These are phyloP conservation scores for Dentipellis sp. DNA, from an alignment of 768 basidiomycete genomes.

Conservation along the genomic window DNA sequence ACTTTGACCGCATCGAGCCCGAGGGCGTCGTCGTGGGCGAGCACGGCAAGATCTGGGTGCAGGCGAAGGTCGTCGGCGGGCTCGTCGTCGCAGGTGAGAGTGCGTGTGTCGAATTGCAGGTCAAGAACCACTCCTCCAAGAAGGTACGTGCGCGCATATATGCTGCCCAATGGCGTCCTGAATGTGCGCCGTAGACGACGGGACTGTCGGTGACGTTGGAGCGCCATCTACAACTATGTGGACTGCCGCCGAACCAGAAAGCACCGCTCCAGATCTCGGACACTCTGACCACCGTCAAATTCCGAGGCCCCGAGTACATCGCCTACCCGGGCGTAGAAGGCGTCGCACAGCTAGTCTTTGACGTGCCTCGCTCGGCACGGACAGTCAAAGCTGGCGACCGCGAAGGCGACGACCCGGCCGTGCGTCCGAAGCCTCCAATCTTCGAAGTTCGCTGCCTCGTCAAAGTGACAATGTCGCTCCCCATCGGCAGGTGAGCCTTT, in stretches of 20 bases:
- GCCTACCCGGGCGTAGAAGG: conserved; percentile 70
- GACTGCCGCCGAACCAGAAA: conserved; percentile 27
- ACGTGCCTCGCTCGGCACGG: conserved; percentile 60
- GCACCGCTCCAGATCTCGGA: conserved; percentile 58
- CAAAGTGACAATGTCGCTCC: conserved; percentile 59
- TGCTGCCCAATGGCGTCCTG: not conserved
- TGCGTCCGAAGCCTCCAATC: conserved; percentile 32
- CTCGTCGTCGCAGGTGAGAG: conserved; percentile 59
- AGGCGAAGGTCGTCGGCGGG: conserved; percentile 55
- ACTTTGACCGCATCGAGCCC: conserved; percentile 30
- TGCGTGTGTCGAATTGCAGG: conserved; percentile 64
- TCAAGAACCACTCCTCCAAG: conserved; percentile 75
- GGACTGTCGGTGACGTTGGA: conserved; percentile 53
- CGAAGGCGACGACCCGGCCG: conserved; percentile 38
- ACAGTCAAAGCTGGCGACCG: conserved; percentile 56
- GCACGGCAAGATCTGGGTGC: conserved; percentile 72
- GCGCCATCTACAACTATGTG: conserved; percentile 51
- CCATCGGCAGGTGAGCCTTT: conserved; percentile 52
- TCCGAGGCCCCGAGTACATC: conserved; percentile 66
- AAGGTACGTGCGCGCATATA: conserved; percentile 39
- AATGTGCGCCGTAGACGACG: conserved; percentile 42
- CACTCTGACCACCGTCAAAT: conserved; percentile 57
- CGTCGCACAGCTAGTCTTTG: conserved; percentile 69
- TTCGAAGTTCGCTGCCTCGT: conserved; percentile 64
- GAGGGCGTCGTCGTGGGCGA: conserved; percentile 65